Percentiles rank a stretch among this genome's conserved stretches.
Evolutionary conservation across 106 monocot species (phyloP).

Genomic region (Gastrodia elata): DNA sequence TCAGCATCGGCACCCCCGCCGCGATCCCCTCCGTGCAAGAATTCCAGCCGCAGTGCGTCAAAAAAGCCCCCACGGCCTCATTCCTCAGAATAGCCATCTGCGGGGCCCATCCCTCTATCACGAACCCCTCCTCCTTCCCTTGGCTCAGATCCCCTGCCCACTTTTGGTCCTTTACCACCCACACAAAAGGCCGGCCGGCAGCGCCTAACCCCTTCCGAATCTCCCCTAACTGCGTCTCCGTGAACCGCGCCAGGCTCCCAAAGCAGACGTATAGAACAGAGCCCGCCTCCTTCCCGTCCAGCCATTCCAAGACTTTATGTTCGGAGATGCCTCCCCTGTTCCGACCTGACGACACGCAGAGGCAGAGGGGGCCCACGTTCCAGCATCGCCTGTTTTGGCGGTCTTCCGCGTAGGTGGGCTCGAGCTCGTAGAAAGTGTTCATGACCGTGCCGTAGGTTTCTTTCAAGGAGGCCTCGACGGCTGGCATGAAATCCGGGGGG

Average conservation of each 20-base stretch:
- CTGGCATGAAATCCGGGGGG: neutral
- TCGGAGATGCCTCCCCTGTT: neutral
- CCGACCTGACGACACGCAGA: neutral
- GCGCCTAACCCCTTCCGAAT: slow-evolving; percentile 16
- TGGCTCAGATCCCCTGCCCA: too few species aligned
- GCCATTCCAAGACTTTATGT: slow-evolving; percentile 15
- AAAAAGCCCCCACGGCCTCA: slow-evolving; percentile 23
- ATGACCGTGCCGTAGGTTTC: slow-evolving; percentile 19
- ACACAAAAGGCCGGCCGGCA: slow-evolving; percentile 12
- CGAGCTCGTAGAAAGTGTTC: slow-evolving; percentile 25
- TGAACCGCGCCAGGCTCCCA: slow-evolving; percentile 36
- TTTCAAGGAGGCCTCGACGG: neutral
- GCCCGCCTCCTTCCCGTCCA: slow-evolving; percentile 12
- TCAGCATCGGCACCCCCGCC: slow-evolving; percentile 1
- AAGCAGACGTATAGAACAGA: slow-evolving; percentile 46
- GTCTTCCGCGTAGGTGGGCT: slow-evolving; percentile 9
- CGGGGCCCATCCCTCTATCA: slow-evolving; percentile 24
- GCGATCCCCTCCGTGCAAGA: neutral
- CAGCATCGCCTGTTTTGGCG: neutral
- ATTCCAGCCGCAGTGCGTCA: slow-evolving; percentile 8
- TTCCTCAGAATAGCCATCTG: slow-evolving; percentile 21
- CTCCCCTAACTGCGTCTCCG: slow-evolving; percentile 23
- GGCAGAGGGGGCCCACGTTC: slow-evolving; percentile 17
- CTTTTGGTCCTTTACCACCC: slow-evolving; percentile 7
- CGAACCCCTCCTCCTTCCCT: slow-evolving; percentile 14